A percentile compares a stretch with the other conserved stretches of the same genome.
Conservation (phyloP, 73 alveolate genomes). For the Urostyla sp. region DNA sequence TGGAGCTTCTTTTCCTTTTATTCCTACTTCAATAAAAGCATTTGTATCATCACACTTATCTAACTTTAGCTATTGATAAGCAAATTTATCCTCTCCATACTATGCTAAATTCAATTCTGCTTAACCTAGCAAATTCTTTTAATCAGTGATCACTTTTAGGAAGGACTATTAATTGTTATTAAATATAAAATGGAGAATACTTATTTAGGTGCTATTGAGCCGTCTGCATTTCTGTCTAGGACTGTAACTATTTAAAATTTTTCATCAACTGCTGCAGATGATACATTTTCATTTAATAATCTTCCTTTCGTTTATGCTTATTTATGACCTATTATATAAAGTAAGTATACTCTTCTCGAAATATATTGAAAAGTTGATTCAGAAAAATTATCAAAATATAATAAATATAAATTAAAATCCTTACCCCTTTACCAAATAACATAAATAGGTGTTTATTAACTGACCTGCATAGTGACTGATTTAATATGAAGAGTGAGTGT, state of each 20-base stretch:
- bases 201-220: constrained; percentile 6
- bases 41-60: constrained; percentile 15
- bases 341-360: too few species aligned
- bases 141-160: constrained; percentile 5
- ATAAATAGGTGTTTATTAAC: background rate
- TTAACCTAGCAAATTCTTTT: constrained; percentile 41
- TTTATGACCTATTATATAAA: constrained; percentile 6
- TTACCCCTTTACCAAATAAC: constrained; percentile 24
- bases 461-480: background rate
- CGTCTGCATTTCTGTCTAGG: constrained; percentile 7
- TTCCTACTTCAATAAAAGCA: constrained; percentile 48
- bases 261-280: constrained; percentile 3
- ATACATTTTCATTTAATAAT: background rate
- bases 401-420: too few species aligned
- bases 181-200: background rate
- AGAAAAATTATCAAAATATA: too few species aligned
- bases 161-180: constrained; percentile 1
- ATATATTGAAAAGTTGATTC: too few species aligned
- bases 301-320: constrained; percentile 38
- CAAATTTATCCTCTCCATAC: constrained; percentile 19
- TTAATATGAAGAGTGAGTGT: constrained; percentile 3
- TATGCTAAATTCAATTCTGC: constrained; percentile 39
- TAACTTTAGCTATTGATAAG: background rate
- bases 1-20: constrained; percentile 21
- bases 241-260: constrained; percentile 21